Percentiles rank a stretch among this genome's conserved stretches.
These are phyloP conservation scores for Rhododendron williamsianum DNA, from an alignment of 148 eudicot species.

Conservation along the genomic window DNA sequence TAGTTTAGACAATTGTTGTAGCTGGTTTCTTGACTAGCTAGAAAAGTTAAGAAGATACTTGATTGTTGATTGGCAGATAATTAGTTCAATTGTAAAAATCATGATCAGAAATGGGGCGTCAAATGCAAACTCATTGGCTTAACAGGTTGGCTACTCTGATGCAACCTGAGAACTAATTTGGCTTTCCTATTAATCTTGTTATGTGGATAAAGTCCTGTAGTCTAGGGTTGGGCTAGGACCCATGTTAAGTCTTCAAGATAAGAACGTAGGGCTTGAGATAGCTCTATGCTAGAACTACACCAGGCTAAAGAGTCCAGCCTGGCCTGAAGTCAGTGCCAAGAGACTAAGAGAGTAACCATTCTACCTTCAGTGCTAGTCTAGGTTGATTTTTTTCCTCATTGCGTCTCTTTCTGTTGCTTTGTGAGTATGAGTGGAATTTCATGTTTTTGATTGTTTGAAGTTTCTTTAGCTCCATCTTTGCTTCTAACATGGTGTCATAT, in stretches of 20 bases:
- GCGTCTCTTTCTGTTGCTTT: neutral
- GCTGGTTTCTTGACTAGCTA: neutral
- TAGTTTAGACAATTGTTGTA: neutral
- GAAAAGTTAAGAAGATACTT: neutral
- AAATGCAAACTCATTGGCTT: neutral
- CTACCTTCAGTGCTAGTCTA: neutral
- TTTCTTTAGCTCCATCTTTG: neutral
- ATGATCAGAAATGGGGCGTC: neutral
- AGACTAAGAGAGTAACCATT: neutral
- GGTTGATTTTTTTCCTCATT: neutral
- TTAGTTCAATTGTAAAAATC: constrained; percentile 2
- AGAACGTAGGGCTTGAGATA: constrained; percentile 1
- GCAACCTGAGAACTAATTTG: neutral
- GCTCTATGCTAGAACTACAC: neutral
- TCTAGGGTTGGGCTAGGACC: neutral
- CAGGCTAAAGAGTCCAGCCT: neutral
- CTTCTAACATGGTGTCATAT: neutral
- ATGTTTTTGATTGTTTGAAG: neutral
- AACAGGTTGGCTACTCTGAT: neutral
- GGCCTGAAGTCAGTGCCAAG: neutral
- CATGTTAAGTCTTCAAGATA: neutral
- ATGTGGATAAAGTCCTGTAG: neutral
- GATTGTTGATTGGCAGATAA: neutral
- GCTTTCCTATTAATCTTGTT: neutral
- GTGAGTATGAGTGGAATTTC: neutral